Base-by-base conservation (phyloP, 306 rosid genomes). In the Gastrolobium bilobum region DNA sequence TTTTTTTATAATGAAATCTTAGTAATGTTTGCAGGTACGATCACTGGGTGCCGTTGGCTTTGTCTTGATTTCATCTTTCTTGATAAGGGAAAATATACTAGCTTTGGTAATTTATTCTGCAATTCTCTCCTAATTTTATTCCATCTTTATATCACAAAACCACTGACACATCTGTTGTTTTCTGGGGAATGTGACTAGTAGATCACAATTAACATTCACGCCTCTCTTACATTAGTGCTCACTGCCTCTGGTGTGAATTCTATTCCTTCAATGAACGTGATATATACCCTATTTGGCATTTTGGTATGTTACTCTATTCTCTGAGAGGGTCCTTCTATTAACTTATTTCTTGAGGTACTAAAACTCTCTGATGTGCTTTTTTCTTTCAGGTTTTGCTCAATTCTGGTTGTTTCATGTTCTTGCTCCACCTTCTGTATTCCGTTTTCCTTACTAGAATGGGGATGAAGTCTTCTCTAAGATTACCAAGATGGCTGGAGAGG, bases 121-220 rank as follows among this genome's bases (percentile, higher is more conserved):
- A 64, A 60, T 13, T 39, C 13, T 67, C 34, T 53, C 14, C 29
- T 31, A 40, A 62, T 40, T 40, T 75, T 47, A 0, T 73, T 39
- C 71, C 56, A 43, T 64, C 70, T 42, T 5, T 5, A 5, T 70
- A 31, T 64, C 39, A 31, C 44, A 52, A 68, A 58, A 69, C 15
- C 8, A 43, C 58, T 70, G 4, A 57, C 39, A 6, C 11, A 3
- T 13, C 9, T 44, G 48, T 68, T 84, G 73, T 39, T 42, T 58
- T 70, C 44, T 4, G 40, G 39, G 20, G 43, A 11, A 13, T 43
- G 80, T 42, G 56, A 15, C 81, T 68, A 85, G 93, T 83, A 95
- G 99, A 95, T 95, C 84, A 93, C 99, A 72, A 89, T 93, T 52
- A 95, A 95, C 88, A 90, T 95, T 68, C 99, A 95, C 58, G 99